A percentile compares a stretch with the other conserved stretches of the same genome.
Conservation (phyloP, 2,329 filamentous ascomycete species). For the Colletotrichum siamense region DNA sequence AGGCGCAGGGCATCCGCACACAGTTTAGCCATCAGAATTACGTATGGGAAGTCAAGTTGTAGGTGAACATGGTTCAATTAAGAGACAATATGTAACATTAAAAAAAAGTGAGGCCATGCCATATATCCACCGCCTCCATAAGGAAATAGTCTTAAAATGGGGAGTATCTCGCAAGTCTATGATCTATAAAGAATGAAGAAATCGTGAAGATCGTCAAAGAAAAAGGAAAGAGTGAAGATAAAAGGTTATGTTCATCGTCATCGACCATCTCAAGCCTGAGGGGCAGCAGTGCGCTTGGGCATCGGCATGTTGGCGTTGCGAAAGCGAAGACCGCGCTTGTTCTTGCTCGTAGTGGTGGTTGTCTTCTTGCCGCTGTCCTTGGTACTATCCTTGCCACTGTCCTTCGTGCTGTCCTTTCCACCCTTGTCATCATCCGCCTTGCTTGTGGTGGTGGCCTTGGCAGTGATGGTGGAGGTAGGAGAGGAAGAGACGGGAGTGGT, state of each 20-base stretch:
- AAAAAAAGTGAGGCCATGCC: background rate
- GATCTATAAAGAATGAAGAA: background rate
- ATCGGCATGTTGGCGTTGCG: background rate
- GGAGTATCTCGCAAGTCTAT: background rate
- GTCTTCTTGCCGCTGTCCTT: background rate
- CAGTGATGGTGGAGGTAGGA: background rate
- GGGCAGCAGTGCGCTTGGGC: slow-evolving; percentile 2
- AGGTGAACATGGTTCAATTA: too few relatives aligned
- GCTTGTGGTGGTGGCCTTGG: background rate
- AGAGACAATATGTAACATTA: background rate
- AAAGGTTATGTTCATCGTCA: too few relatives aligned
- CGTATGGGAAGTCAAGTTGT: too few relatives aligned
- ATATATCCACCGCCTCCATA: background rate
- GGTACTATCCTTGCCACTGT: background rate
- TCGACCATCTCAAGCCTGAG: background rate
- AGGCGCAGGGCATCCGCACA: too few relatives aligned
- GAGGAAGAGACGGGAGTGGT: background rate
- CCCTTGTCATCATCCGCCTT: background rate
- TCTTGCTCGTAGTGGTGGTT: background rate
- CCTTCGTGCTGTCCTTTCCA: background rate
- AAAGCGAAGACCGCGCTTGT: background rate
- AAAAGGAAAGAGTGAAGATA: background rate
- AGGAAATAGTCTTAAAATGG: background rate
- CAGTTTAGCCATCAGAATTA: too few relatives aligned
- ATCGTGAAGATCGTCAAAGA: background rate